Evolutionary conservation across 192 early-diverging fungal species (phyloP), one percentile per base, ranked within the genome.

Genomic region (Gigaspora rosea): DNA sequence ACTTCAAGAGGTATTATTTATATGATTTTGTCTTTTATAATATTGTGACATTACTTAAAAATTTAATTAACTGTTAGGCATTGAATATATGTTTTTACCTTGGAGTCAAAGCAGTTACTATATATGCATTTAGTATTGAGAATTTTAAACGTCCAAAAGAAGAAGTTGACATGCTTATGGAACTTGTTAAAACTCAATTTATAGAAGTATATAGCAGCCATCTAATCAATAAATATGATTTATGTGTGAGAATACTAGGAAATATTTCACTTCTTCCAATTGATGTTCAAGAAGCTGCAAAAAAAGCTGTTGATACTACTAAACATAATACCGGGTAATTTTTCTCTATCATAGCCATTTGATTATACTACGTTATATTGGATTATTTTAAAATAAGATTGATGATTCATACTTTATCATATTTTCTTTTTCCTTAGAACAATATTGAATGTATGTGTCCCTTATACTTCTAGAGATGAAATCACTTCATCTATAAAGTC

Each of bases 101-200:
- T 27, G 96, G 96, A 8, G 82, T 99, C 22, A 83, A 89, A 67
- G 87, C 88, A 6, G 94, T 99, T 15, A 97, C 95, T 41, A 92
- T 98, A 8, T 99, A 94, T 82, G 98, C 98, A 32, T 98, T 99
- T 86, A 96, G 95, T 71, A 96, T 97, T 61, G 96, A 98, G 78
- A 99, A 99, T 85, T 99, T 98, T 81, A 95, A 94, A 78, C 87
- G 98, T 9, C 87, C 92, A 41, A 77, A 84, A 48, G 91, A 91
- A 15, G 96, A 99, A 82, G 96, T 99, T 4, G 83, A 92, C 4
- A 85, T 87, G 22, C 77, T 99, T 62, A 97, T 98, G 95, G 80
- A 90, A 20, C 74, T 98, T 15, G 91, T 93, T 47, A 84, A 86
- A 58, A 83, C 85, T 8, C 94, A 95, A 77, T 90, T 99, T 73